Evolutionary conservation across 2,329 filamentous ascomycete species (phyloP).

Genomic region (Trematosphaeria pertusa): DNA sequence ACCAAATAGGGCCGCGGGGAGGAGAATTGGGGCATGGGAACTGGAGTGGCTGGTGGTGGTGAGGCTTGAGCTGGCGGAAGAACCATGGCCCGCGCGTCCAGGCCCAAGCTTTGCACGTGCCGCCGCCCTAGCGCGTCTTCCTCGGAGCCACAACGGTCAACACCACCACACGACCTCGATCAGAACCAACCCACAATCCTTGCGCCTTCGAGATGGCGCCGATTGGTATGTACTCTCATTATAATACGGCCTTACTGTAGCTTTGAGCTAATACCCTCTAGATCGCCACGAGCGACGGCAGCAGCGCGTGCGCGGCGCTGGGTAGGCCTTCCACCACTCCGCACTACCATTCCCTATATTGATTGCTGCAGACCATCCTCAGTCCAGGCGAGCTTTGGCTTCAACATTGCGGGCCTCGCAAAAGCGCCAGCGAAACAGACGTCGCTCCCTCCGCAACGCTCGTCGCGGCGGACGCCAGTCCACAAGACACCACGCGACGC

Average conservation of each 20-base stretch:
- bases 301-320: constrained; percentile 65
- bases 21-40: neutral
- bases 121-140: constrained; percentile 8
- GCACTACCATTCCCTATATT: constrained; percentile 16
- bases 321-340: constrained; percentile 50
- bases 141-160: constrained; percentile 11
- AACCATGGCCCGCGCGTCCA: constrained; percentile 10
- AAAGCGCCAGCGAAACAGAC: constrained; percentile 31
- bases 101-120: neutral
- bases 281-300: constrained; percentile 62
- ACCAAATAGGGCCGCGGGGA: neutral
- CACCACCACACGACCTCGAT: constrained; percentile 8
- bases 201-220: constrained; percentile 39
- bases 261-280: constrained; percentile 27
- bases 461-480: constrained; percentile 33
- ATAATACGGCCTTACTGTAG: neutral
- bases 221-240: constrained; percentile 30
- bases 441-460: constrained; percentile 32
- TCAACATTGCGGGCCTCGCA: constrained; percentile 42
- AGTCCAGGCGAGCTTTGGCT: constrained; percentile 59
- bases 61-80: constrained; percentile 9
- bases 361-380: constrained; percentile 53
- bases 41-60: constrained; percentile 4
- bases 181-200: neutral
- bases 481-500: constrained; percentile 25